Conservation (phyloP, 305 asterid genomes). For the Solanum hybrid region DNA sequence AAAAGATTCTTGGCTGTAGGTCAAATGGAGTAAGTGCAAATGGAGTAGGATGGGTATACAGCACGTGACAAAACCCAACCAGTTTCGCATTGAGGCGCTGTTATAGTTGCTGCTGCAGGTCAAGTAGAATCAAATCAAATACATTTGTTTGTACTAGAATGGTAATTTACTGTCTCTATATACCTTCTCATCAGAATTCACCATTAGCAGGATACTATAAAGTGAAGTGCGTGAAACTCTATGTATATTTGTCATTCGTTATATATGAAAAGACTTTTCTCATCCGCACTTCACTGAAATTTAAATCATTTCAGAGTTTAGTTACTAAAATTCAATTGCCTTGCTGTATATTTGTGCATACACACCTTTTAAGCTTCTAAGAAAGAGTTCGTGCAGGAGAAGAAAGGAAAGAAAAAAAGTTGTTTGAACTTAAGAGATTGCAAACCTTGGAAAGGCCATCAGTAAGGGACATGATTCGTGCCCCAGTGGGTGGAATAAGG, state of each 20-base stretch:
- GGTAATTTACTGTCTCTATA: not conserved
- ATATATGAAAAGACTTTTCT: not conserved
- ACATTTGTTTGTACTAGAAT: not conserved
- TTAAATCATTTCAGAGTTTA: not conserved
- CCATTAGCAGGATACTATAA: not conserved
- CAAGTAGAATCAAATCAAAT: not conserved
- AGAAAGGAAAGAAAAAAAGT: not conserved
- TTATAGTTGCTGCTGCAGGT: not conserved
- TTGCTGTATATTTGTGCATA: not conserved
- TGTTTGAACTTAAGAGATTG: slow-evolving; percentile 8
- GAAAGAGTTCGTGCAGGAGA: not conserved
- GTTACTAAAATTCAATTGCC: not conserved
- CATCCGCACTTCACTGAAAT: not conserved
- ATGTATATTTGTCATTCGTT: not conserved
- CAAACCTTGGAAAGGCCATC: slow-evolving; percentile 96
- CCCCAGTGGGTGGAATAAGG: slow-evolving; percentile 94
- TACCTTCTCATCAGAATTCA: not conserved
- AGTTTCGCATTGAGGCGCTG: not conserved
- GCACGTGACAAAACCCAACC: not conserved
- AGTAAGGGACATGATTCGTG: slow-evolving; percentile 98
- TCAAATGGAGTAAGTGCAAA: not conserved
- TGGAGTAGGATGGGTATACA: not conserved
- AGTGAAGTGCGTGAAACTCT: not conserved
- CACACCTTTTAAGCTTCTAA: not conserved
- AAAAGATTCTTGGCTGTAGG: not conserved